Percentiles rank a stretch among this genome's conserved stretches.
These are phyloP conservation scores for Symbiodinium natans DNA, from an alignment of 73 alveolate species.

Conservation along the genomic window DNA sequence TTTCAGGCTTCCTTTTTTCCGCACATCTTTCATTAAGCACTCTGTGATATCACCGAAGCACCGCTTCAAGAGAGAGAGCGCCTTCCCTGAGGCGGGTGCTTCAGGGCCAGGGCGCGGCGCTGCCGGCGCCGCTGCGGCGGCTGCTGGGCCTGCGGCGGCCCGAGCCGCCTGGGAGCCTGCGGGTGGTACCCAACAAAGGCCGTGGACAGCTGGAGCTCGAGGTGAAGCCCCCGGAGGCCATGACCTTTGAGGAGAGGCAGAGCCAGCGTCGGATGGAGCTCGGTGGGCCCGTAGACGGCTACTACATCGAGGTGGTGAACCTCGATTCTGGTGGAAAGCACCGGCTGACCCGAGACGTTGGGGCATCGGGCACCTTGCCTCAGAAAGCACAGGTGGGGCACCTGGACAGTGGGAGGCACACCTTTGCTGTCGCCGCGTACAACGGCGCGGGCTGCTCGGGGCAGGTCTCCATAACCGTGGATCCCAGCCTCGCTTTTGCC, in stretches of 20 bases:
- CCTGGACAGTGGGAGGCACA: constrained; percentile 42
- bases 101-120: constrained; percentile 6
- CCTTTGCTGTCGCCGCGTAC: constrained; percentile 62
- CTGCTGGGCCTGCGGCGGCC: constrained; percentile 50
- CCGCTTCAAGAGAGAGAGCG: no score
- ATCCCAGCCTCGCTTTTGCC: constrained; percentile 19
- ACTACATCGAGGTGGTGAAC: constrained; percentile 58
- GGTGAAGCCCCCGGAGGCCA: constrained; percentile 70
- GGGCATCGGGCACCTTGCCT: constrained; percentile 54
- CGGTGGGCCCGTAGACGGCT: constrained; percentile 82
- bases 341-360: constrained; percentile 70
- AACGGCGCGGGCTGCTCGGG: constrained; percentile 82
- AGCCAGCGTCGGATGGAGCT: background rate
- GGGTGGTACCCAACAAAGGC: background rate
- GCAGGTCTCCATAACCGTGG: constrained; percentile 79
- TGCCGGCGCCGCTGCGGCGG: background rate
- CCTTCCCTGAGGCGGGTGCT: constrained; percentile 17
- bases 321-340: constrained; percentile 54
- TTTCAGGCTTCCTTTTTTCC: background rate
- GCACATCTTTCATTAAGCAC: background rate
- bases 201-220: constrained; percentile 39
- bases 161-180: constrained; percentile 70
- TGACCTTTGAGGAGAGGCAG: background rate
- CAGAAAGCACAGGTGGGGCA: constrained; percentile 81
- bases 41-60: no score